Evolutionary conservation across 805 yeast species (phyloP).

Genomic region (Sungouiella thailandica): DNA sequence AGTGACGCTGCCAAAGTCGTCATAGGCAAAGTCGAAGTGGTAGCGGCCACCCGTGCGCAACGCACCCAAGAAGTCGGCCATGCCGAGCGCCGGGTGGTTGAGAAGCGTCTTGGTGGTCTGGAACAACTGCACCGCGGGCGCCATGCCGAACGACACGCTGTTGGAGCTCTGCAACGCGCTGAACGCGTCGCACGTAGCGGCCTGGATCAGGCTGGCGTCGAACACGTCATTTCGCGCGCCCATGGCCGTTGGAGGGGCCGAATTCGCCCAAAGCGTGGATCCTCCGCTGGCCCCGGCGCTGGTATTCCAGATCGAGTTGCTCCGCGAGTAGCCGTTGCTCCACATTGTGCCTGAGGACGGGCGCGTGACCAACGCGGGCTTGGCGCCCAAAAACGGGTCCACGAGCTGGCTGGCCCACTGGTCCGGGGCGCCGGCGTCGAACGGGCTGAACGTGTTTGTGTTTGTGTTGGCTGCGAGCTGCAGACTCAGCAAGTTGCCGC

Average conservation of each 20-base stretch:
- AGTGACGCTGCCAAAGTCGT: constrained; percentile 42
- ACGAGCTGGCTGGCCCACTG: background rate
- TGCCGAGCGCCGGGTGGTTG: constrained; percentile 24
- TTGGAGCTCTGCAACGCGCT: constrained; percentile 30
- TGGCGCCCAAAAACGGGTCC: background rate
- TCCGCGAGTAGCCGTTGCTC: constrained; percentile 8
- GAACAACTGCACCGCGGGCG: constrained; percentile 29
- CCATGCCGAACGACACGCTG: constrained; percentile 33
- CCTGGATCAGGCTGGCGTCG: constrained; percentile 35
- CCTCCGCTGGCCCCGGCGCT: background rate
- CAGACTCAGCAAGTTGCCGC: background rate
- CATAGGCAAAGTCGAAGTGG: constrained; percentile 41
- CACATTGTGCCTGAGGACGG: constrained; percentile 1
- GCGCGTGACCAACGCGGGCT: too few relatives aligned
- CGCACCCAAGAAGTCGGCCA: constrained; percentile 25
- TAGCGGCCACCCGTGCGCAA: constrained; percentile 13
- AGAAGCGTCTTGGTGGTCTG: constrained; percentile 26
- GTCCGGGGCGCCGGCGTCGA: background rate
- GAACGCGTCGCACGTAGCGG: constrained; percentile 39
- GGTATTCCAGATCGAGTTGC: constrained; percentile 28
- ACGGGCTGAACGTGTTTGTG: constrained; percentile 2
- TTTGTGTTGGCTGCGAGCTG: too few relatives aligned
- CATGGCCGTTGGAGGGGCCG: too few relatives aligned
- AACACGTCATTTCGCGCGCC: too few relatives aligned
- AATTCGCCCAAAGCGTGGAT: too few relatives aligned